phyloP scores from a whole-genome alignment of 1,284 basidiomycete species.

The Cryptococcus sp. region DNA sequence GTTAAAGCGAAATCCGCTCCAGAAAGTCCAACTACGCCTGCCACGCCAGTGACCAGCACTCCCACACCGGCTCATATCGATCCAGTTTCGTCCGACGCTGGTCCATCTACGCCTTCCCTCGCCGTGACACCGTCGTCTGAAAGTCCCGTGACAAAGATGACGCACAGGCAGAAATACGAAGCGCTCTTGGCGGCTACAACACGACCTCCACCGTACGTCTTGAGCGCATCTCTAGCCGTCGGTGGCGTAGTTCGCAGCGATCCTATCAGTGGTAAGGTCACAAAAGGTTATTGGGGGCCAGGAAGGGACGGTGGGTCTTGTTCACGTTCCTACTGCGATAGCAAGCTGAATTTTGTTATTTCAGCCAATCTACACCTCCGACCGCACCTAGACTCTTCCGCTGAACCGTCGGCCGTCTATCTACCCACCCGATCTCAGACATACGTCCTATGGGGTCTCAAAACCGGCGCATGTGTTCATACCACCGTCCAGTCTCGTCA shows the following conservation, averaged over 20 bases:
- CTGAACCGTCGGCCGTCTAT: constrained; percentile 33
- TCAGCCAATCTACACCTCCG: constrained; percentile 47
- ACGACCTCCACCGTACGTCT: constrained; percentile 42
- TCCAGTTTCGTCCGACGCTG: not conserved
- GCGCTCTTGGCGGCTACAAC: constrained; percentile 43
- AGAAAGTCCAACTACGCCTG: constrained; percentile 2
- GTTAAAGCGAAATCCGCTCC: constrained; percentile 10
- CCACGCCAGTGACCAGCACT: not conserved
- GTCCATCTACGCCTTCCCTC: not conserved
- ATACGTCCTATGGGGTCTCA: constrained; percentile 47
- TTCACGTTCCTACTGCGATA: not conserved
- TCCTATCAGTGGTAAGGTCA: constrained; percentile 47
- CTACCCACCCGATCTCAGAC: constrained; percentile 38
- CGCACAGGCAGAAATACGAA: constrained; percentile 48
- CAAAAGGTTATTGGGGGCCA: constrained; percentile 52
- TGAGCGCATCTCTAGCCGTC: constrained; percentile 39
- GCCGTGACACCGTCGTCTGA: constrained; percentile 1
- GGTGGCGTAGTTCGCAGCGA: constrained; percentile 48
- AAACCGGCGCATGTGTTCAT: constrained; percentile 44
- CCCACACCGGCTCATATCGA: not conserved
- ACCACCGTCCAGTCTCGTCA: constrained; percentile 42
- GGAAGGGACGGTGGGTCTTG: constrained; percentile 39
- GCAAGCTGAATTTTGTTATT: constrained; percentile 4
- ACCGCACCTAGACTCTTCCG: constrained; percentile 35
- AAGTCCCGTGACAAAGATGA: constrained; percentile 29